These are phyloP conservation scores for Kwoniella heveanensis DNA, from an alignment of 768 basidiomycete species.

Conservation along the genomic window DNA sequence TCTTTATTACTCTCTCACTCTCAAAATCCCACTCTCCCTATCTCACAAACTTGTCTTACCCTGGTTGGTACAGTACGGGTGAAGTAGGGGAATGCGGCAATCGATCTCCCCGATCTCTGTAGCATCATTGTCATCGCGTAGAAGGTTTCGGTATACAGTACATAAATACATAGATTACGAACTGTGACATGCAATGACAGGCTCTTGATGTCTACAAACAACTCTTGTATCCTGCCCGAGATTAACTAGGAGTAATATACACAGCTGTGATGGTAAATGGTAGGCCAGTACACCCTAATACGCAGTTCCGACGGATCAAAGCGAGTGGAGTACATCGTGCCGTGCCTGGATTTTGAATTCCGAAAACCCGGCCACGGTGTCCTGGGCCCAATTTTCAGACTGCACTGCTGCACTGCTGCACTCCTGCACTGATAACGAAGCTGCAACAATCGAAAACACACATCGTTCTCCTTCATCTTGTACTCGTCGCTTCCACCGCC, in stretches of 20 bases:
- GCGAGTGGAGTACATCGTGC: too few relatives aligned
- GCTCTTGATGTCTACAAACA: conserved; percentile 15
- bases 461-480: not conserved
- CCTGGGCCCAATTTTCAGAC: not conserved
- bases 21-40: too few relatives aligned
- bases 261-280: too few relatives aligned
- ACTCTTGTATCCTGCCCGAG: too few relatives aligned
- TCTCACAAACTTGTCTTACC: too few relatives aligned
- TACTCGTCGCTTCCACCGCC: too few relatives aligned
- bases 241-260: too few relatives aligned
- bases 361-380: not conserved
- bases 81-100: not conserved
- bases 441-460: not conserved
- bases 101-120: not conserved
- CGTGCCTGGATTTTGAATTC: not conserved
- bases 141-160: conserved; percentile 1
- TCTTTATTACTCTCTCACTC: not conserved
- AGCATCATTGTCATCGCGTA: conserved; percentile 5
- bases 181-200: conserved; percentile 23
- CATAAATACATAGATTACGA: conserved; percentile 15
- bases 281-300: too few relatives aligned
- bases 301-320: too few relatives aligned
- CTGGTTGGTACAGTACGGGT: conserved; percentile 17
- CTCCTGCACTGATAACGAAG: too few relatives aligned
- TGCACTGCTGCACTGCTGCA: too few relatives aligned